Conservation (phyloP, 352 stramenopile species). For the Phytophthora hybrid region DNA sequence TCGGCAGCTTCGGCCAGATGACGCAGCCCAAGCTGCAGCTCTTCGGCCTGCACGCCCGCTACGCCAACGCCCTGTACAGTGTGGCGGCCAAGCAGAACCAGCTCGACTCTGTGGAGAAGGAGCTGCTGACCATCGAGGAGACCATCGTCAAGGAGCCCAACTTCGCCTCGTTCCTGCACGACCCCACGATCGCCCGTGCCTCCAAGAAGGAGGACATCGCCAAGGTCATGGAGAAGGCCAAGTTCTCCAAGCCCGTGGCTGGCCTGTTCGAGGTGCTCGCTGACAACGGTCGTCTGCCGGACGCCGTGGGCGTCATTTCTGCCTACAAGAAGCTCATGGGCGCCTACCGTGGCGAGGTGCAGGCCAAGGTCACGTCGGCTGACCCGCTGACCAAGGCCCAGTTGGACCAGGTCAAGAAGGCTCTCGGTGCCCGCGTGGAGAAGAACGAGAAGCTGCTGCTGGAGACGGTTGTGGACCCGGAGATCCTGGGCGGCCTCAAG, state of each 20-base stretch:
- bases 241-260: conserved; percentile 94
- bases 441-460: conserved; percentile 94
- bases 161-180: conserved; percentile 96
- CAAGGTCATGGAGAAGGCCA: conserved; percentile 90
- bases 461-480: conserved; percentile 92
- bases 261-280: conserved; percentile 97
- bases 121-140: conserved; percentile 86
- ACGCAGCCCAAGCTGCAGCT: conserved; percentile 93
- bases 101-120: conserved; percentile 87
- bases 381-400: conserved; percentile 94
- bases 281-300: conserved; percentile 95
- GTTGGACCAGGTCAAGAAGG: conserved; percentile 94
- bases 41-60: conserved; percentile 96
- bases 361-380: conserved; percentile 97
- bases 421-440: conserved; percentile 88
- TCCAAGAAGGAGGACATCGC: conserved; percentile 95
- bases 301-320: conserved; percentile 88
- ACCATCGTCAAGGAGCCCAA: conserved; percentile 88
- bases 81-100: conserved; percentile 92
- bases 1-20: conserved; percentile 83
- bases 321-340: conserved; percentile 96
- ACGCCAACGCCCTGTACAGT: conserved; percentile 98
- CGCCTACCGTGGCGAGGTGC: conserved; percentile 94
- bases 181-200: conserved; percentile 95
- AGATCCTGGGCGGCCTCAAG: conserved; percentile 96